phyloP scores from a whole-genome alignment of 1,284 basidiomycete genomes.

The Malassezia equina region DNA sequence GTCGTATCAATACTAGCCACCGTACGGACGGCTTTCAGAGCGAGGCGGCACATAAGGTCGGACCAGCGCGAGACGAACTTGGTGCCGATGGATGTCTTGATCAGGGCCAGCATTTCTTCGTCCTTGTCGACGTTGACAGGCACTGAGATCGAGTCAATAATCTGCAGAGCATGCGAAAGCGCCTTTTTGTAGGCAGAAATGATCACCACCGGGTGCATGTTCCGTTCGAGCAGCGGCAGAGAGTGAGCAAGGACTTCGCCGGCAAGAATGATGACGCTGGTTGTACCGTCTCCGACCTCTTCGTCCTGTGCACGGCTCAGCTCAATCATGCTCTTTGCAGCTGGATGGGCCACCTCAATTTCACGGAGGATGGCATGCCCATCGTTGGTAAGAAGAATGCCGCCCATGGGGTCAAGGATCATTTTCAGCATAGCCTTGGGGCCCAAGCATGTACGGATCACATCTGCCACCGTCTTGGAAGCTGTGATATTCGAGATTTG shows the following conservation, averaged over 20 bases:
- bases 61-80: conserved; percentile 96
- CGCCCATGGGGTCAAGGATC: conserved; percentile 65
- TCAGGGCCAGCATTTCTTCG: conserved; percentile 83
- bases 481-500: conserved; percentile 95
- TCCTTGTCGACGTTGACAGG: conserved; percentile 82
- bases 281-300: conserved; percentile 96
- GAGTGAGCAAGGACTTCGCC: conserved; percentile 98
- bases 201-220: conserved; percentile 97
- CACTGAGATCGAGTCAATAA: conserved; percentile 74
- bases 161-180: conserved; percentile 76
- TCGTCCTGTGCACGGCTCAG: conserved; percentile 93
- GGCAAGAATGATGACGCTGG: conserved; percentile 91
- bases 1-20: conserved; percentile 56
- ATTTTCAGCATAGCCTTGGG: conserved; percentile 99
- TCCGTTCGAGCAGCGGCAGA: conserved; percentile 78
- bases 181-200: conserved; percentile 96
- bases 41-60: conserved; percentile 91
- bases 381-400: conserved; percentile 68
- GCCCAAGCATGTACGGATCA: conserved; percentile 94
- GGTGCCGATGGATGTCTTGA: conserved; percentile 98
- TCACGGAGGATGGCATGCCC: conserved; percentile 94
- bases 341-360: conserved; percentile 95
- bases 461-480: conserved; percentile 97
- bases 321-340: conserved; percentile 99
- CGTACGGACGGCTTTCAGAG: conserved; percentile 79